A percentile compares a stretch with the other conserved stretches of the same genome.
Conservation (phyloP, 306 rosid genomes). For the Fagus sylvatica region DNA sequence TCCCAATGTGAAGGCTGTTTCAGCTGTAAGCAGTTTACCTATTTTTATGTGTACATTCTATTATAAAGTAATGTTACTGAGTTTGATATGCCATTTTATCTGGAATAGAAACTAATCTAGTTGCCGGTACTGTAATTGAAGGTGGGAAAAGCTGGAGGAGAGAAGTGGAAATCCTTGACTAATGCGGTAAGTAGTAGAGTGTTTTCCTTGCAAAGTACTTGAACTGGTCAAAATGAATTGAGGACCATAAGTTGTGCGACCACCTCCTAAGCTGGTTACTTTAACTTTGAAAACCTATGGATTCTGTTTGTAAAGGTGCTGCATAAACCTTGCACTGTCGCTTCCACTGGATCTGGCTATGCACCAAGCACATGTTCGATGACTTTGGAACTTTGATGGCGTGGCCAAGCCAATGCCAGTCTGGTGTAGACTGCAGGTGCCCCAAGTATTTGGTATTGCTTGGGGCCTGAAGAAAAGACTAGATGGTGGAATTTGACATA, state of each 20-base stretch:
- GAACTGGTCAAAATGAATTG: background rate
- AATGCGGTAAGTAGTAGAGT: constrained; percentile 17
- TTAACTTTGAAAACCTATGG: constrained; percentile 18
- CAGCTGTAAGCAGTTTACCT: constrained; percentile 32
- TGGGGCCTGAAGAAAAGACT: constrained; percentile 3
- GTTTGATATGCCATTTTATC: constrained; percentile 2
- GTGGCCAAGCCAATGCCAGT: constrained; percentile 14
- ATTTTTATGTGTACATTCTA: background rate
- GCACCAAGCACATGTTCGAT: constrained; percentile 13
- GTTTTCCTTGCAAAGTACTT: background rate
- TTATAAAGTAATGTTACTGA: background rate
- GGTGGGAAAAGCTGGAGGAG: constrained; percentile 44
- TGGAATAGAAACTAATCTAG: constrained; percentile 12
- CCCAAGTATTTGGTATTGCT: background rate
- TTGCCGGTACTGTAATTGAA: constrained; percentile 20
- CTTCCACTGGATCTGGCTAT: constrained; percentile 10
- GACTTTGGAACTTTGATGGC: constrained; percentile 12
- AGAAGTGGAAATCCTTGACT: constrained; percentile 39
- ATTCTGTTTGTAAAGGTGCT: constrained; percentile 24
- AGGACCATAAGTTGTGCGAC: background rate
- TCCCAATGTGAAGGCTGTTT: constrained; percentile 39
- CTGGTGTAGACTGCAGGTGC: constrained; percentile 8
- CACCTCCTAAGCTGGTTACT: constrained; percentile 10
- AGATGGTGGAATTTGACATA: constrained; percentile 13
- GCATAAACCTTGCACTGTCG: constrained; percentile 13